phyloP scores from a whole-genome alignment of 371 early-diverging fungal genomes.

The Mucor sp. region DNA sequence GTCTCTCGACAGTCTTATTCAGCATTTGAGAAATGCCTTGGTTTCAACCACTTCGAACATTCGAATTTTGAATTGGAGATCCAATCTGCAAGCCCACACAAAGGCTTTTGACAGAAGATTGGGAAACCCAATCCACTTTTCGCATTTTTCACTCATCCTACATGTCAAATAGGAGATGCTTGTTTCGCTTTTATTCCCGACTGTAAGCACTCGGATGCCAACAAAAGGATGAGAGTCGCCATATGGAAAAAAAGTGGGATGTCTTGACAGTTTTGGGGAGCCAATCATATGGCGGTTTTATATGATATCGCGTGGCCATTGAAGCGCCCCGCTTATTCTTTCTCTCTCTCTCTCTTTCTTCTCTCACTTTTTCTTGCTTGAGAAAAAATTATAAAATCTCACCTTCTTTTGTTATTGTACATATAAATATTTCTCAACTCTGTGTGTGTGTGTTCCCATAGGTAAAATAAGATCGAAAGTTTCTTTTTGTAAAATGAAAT shows the following conservation, averaged over 20 bases:
- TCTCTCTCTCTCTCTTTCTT: slow-evolving; percentile 1
- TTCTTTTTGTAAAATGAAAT: not conserved
- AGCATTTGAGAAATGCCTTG: not conserved
- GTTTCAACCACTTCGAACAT: not conserved
- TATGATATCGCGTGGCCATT: slow-evolving; percentile 4
- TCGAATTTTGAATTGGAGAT: not conserved
- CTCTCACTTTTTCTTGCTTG: slow-evolving; percentile 7
- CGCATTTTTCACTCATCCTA: not conserved
- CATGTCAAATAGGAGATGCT: not conserved
- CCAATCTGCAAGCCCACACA: not conserved
- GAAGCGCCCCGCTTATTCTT: not conserved
- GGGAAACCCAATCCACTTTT: not conserved
- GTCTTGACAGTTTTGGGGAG: slow-evolving; percentile 4
- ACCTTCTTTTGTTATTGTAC: not conserved
- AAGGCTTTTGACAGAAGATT: not conserved
- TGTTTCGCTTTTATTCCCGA: slow-evolving; percentile 1
- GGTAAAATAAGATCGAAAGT: not conserved
- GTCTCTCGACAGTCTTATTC: not conserved
- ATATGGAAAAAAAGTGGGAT: slow-evolving; percentile 3
- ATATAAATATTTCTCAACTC: not conserved
- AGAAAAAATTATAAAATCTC: not conserved
- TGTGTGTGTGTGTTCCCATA: not conserved
- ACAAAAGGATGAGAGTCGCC: not conserved
- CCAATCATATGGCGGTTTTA: not conserved
- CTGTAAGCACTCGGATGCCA: not conserved